These are phyloP conservation scores for Penicillium sp. DNA, from an alignment of 2,329 filamentous ascomycete species.

Conservation along the genomic window DNA sequence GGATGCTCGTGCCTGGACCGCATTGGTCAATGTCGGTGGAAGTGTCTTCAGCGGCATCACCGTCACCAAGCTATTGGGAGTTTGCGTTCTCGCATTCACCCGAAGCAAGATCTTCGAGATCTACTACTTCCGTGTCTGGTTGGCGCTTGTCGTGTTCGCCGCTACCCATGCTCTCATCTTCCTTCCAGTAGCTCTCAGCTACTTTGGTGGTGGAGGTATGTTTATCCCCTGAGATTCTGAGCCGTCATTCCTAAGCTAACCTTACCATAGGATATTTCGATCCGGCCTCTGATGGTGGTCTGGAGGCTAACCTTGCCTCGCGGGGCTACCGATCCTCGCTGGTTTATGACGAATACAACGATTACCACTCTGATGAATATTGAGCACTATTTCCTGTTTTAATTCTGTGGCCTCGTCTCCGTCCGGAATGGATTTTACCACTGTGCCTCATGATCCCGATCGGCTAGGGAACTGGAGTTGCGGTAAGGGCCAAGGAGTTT, in stretches of 20 bases:
- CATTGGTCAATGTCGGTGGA: slow-evolving; percentile 89
- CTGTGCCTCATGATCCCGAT: neutral
- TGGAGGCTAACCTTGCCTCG: slow-evolving; percentile 84
- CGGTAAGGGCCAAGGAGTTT: slow-evolving; percentile 1
- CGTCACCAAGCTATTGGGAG: slow-evolving; percentile 89
- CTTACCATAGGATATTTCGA: slow-evolving; percentile 70
- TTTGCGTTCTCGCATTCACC: slow-evolving; percentile 90
- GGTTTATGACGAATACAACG: slow-evolving; percentile 73
- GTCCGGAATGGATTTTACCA: neutral
- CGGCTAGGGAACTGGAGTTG: neutral
- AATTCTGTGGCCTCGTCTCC: neutral
- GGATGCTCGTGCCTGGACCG: slow-evolving; percentile 86
- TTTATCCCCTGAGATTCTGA: slow-evolving; percentile 7
- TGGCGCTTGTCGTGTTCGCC: slow-evolving; percentile 85
- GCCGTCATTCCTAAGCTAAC: slow-evolving; percentile 14
- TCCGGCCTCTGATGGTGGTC: slow-evolving; percentile 78
- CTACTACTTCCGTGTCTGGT: slow-evolving; percentile 97
- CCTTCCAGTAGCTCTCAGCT: slow-evolving; percentile 81
- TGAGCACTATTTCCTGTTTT: slow-evolving; percentile 17
- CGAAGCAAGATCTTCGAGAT: slow-evolving; percentile 98
- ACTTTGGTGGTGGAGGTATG: slow-evolving; percentile 75
- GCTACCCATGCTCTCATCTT: slow-evolving; percentile 87
- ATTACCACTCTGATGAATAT: slow-evolving; percentile 69
- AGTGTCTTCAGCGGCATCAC: slow-evolving; percentile 97
- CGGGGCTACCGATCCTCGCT: slow-evolving; percentile 75